These are phyloP conservation scores for Galerina sulciceps DNA, from an alignment of 768 basidiomycete species.

Conservation along the genomic window DNA sequence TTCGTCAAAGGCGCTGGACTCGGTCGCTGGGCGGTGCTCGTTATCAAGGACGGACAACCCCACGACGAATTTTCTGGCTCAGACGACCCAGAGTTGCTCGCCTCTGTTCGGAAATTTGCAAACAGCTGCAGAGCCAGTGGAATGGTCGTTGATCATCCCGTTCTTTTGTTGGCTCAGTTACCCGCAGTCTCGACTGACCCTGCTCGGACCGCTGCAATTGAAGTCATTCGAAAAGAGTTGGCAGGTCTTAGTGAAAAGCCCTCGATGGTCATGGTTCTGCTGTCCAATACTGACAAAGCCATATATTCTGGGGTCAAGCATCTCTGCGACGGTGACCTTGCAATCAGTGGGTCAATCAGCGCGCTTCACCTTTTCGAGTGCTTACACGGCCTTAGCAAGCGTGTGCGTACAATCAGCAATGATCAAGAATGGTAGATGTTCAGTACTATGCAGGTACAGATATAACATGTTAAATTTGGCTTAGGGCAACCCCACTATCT, in stretches of 20 bases:
- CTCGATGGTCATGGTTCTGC: slow-evolving; percentile 62
- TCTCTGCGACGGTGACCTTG: slow-evolving; percentile 68
- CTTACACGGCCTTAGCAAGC: slow-evolving; percentile 42
- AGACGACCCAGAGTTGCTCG: slow-evolving; percentile 55
- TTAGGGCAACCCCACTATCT: slow-evolving; percentile 70
- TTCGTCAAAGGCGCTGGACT: slow-evolving; percentile 63
- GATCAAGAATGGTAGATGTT: slow-evolving; percentile 55
- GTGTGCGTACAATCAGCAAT: slow-evolving; percentile 77
- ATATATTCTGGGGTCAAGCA: slow-evolving; percentile 81
- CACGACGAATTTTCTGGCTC: slow-evolving; percentile 62
- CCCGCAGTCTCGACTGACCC: slow-evolving; percentile 57
- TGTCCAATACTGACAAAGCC: slow-evolving; percentile 73
- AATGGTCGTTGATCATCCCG: slow-evolving; percentile 54
- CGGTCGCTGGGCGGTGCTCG: slow-evolving; percentile 68
- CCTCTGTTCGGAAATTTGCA: slow-evolving; percentile 54
- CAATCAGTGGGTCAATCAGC: slow-evolving; percentile 44
- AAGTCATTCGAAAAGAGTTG: slow-evolving; percentile 44
- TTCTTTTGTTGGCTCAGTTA: slow-evolving; percentile 44
- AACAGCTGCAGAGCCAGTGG: slow-evolving; percentile 68
- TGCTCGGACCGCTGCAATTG: slow-evolving; percentile 53
- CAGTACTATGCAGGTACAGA: slow-evolving; percentile 19
- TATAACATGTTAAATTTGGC: slow-evolving; percentile 18
- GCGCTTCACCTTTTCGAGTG: neutral
- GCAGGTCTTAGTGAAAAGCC: slow-evolving; percentile 44
- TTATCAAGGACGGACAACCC: slow-evolving; percentile 61